These are phyloP conservation scores for Hortaea werneckii DNA, from an alignment of 2,329 filamentous ascomycete genomes.

Conservation along the genomic window DNA sequence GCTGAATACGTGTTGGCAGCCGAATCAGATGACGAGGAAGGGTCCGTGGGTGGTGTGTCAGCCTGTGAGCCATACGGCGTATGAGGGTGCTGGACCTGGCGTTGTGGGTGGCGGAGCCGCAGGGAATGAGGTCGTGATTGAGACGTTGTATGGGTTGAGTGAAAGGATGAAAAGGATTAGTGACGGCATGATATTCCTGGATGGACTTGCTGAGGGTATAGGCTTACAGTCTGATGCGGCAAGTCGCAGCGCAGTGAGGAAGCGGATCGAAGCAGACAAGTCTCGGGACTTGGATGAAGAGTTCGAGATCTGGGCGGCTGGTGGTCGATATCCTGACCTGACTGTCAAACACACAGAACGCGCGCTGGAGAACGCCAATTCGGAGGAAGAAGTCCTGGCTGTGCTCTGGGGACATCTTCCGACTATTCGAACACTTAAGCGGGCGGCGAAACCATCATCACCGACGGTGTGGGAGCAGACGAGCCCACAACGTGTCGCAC, in stretches of 20 bases:
- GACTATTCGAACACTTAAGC: neutral
- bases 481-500: too few relatives aligned
- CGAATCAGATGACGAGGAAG: neutral
- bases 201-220: neutral
- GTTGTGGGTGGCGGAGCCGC: neutral
- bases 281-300: neutral
- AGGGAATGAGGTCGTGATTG: neutral
- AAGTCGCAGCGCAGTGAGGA: neutral
- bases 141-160: neutral
- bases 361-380: neutral
- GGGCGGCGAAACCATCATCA: too few relatives aligned
- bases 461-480: too few relatives aligned
- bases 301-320: neutral
- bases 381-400: neutral
- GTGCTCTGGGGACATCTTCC: neutral
- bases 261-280: neutral
- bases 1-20: slow-evolving; percentile 2
- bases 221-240: neutral
- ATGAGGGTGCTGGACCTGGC: neutral
- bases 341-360: neutral
- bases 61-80: neutral
- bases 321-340: neutral
- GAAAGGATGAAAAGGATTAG: neutral
- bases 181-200: neutral
- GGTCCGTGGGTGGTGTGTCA: slow-evolving; percentile 3